Conservation (phyloP, 306 rosid genomes). For the cucumber (Cucumis sativus) region Cucumber_9930_V3 NC_026660.2:30672501-30673000, state of each 20-base stretch:
- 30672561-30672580: background rate
- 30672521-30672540: background rate
- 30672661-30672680: slow-evolving; percentile 10
- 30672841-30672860: background rate
- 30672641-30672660: background rate
- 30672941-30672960: slow-evolving; percentile 86
- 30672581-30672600: background rate
- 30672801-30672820: background rate
- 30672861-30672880: slow-evolving; percentile 89
- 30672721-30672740: slow-evolving; percentile 97
- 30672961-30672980: slow-evolving; percentile 83
- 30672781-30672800: background rate
- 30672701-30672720: slow-evolving; percentile 88
- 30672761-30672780: slow-evolving; percentile 17
- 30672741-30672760: slow-evolving; percentile 99
- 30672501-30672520: background rate
- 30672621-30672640: slow-evolving; percentile 27
- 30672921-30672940: slow-evolving; percentile 83
- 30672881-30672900: slow-evolving; percentile 99
- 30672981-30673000: slow-evolving; percentile 90
- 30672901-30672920: slow-evolving; percentile 96
- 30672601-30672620: slow-evolving; percentile 13
- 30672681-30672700: slow-evolving; percentile 72
- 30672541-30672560: background rate
- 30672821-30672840: background rate